Percentiles rank a stretch among this genome's conserved stretches.
Evolutionary conservation across 2,329 filamentous ascomycete genomes (phyloP).

Genomic region (Neofusicoccum laricinum): DNA sequence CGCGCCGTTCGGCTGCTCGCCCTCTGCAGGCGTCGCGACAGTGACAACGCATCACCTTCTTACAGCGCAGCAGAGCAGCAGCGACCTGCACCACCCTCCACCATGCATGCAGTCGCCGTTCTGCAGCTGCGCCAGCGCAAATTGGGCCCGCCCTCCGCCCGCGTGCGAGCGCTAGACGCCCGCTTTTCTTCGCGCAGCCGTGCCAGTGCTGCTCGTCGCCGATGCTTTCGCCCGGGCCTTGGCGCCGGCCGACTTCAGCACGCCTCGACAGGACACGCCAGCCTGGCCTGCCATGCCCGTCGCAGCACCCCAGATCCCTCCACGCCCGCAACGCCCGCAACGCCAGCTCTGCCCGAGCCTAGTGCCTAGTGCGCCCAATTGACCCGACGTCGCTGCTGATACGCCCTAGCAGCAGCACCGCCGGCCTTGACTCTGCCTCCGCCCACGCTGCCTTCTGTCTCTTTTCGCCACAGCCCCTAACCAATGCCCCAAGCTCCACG

Average conservation of each 20-base stretch:
- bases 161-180: not conserved
- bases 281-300: not conserved
- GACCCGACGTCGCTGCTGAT: not conserved
- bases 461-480: slow-evolving; percentile 7
- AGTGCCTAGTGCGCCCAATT: not conserved
- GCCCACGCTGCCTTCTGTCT: slow-evolving; percentile 3
- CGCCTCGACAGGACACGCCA: not conserved
- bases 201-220: not conserved
- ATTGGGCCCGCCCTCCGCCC: slow-evolving; percentile 1
- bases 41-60: slow-evolving; percentile 16
- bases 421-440: not conserved
- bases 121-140: slow-evolving; percentile 11
- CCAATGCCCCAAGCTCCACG: not conserved
- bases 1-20: slow-evolving; percentile 2
- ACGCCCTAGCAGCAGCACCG: not conserved
- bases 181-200: slow-evolving; percentile 14
- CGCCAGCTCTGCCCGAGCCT: slow-evolving; percentile 2
- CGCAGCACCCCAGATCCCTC: slow-evolving; percentile 10
- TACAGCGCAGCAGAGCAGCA: slow-evolving; percentile 13
- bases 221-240: slow-evolving; percentile 13
- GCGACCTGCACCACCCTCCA: slow-evolving; percentile 11
- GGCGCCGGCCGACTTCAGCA: not conserved
- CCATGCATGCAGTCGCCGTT: slow-evolving; percentile 10
- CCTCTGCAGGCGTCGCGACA: slow-evolving; percentile 6
- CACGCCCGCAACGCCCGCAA: slow-evolving; percentile 4